Evolutionary conservation across 2,329 filamentous ascomycete genomes (phyloP).

Genomic region (Sclerotinia trifoliorum): DNA sequence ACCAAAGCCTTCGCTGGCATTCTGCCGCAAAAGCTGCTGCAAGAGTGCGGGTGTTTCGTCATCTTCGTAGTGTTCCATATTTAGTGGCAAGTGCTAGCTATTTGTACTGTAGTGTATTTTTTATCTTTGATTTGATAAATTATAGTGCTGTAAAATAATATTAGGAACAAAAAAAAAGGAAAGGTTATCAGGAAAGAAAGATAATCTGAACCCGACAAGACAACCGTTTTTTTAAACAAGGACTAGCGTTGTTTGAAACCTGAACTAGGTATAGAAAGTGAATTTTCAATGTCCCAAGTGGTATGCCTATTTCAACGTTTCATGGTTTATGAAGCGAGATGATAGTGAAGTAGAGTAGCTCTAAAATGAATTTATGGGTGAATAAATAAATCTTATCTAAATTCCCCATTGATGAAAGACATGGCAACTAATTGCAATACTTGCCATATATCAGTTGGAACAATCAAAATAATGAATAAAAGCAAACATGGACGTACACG

Average conservation of each 20-base stretch:
- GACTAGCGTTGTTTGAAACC: background rate
- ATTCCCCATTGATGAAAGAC: background rate
- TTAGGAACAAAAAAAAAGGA: too few species aligned
- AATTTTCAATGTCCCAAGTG: background rate
- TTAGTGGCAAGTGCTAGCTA: conserved; percentile 2
- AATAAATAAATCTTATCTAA: background rate
- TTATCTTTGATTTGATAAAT: background rate
- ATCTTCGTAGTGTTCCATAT: conserved; percentile 9
- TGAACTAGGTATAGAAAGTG: background rate
- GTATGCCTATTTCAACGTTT: background rate
- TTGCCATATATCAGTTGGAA: background rate
- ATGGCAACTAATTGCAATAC: background rate
- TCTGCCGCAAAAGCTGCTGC: background rate
- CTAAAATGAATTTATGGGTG: background rate
- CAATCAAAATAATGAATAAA: background rate
- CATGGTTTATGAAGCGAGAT: background rate
- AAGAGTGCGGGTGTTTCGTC: background rate
- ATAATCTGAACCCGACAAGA: background rate
- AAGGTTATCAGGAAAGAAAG: background rate
- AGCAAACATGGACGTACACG: background rate
- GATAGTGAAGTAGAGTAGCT: background rate
- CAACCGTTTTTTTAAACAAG: background rate
- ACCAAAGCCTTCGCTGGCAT: background rate
- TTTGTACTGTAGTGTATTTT: background rate
- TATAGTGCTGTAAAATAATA: background rate